These are phyloP conservation scores for Phyllosticta citriasiana DNA, from an alignment of 2,329 filamentous ascomycete species.

Conservation along the genomic window DNA sequence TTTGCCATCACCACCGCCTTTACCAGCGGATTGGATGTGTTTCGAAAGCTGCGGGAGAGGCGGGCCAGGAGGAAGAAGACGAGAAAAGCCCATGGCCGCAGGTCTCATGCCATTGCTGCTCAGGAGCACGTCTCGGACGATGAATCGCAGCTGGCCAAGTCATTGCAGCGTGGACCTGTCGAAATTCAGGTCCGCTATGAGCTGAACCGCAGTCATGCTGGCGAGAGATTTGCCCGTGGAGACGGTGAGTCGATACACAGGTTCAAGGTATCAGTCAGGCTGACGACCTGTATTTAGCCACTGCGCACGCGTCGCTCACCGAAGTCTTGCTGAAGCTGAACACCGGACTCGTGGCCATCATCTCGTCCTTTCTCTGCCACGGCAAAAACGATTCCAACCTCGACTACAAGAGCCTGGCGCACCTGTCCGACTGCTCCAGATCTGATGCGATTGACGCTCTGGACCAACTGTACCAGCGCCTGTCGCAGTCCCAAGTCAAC, in stretches of 20 bases:
- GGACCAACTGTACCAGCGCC: conserved; percentile 29
- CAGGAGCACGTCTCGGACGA: conserved; percentile 14
- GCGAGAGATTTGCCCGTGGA: conserved; percentile 32
- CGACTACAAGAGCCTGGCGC: conserved; percentile 36
- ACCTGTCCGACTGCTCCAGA: conserved; percentile 35
- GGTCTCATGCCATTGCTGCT: neutral
- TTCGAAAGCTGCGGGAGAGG: conserved; percentile 31
- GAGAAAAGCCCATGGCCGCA: conserved; percentile 1
- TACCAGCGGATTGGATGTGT: conserved; percentile 35
- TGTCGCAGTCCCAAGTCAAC: conserved; percentile 27
- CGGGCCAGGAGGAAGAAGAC: conserved; percentile 21
- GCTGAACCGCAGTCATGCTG: conserved; percentile 26
- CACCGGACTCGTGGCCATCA: conserved; percentile 37
- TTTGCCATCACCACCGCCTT: conserved; percentile 35
- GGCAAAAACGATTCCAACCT: conserved; percentile 26
- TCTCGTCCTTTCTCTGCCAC: conserved; percentile 32
- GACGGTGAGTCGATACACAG: conserved; percentile 28
- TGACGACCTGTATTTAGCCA: conserved; percentile 23
- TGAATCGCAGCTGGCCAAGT: conserved; percentile 31
- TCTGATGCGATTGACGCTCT: conserved; percentile 34
- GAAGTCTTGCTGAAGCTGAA: conserved; percentile 38
- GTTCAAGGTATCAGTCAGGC: conserved; percentile 6
- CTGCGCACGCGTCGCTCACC: conserved; percentile 36
- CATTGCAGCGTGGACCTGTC: conserved; percentile 30
- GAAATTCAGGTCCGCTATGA: conserved; percentile 36